phyloP scores from a whole-genome alignment of 139 green algal genomes.

The Klebsormidium nitens region DNA sequence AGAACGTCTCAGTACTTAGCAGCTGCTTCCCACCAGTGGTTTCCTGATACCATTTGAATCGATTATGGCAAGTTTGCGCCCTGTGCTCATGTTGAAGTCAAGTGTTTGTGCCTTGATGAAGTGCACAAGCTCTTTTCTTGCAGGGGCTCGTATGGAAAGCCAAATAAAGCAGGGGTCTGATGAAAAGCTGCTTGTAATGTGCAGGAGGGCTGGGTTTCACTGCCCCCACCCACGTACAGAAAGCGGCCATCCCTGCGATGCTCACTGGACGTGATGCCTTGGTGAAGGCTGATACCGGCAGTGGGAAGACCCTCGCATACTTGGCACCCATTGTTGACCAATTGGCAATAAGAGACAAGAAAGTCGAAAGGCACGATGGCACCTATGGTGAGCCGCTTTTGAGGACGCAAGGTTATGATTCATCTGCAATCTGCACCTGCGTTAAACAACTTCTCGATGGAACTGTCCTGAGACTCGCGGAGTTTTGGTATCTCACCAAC shows the following conservation, averaged over 20 bases:
- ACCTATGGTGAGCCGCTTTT: constrained; percentile 31
- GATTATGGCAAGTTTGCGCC: no score
- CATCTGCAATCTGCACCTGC: no score
- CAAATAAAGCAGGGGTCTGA: no score
- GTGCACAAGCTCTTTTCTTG: no score
- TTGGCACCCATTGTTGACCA: constrained; percentile 78
- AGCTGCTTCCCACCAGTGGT: no score
- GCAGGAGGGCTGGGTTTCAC: constrained; percentile 28
- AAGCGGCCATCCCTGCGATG: constrained; percentile 23
- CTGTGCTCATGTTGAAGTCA: no score
- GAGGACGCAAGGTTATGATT: background rate
- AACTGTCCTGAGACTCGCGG: background rate
- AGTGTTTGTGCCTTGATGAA: no score
- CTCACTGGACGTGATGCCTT: constrained; percentile 31
- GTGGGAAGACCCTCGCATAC: constrained; percentile 89
- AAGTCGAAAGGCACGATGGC: constrained; percentile 18
- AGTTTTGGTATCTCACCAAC: background rate
- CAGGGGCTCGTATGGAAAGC: no score
- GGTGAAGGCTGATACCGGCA: constrained; percentile 50
- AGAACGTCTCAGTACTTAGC: no score
- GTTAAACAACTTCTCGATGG: constrained; percentile 2
- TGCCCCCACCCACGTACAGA: constrained; percentile 29
- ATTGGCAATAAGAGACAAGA: constrained; percentile 48
- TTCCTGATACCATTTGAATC: no score
- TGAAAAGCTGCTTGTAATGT: no score